Percentiles rank a stretch among this genome's conserved stretches.
Conservation (phyloP, 2,329 filamentous ascomycete genomes). For the Ophiocordyceps camponoti-floridani region DNA sequence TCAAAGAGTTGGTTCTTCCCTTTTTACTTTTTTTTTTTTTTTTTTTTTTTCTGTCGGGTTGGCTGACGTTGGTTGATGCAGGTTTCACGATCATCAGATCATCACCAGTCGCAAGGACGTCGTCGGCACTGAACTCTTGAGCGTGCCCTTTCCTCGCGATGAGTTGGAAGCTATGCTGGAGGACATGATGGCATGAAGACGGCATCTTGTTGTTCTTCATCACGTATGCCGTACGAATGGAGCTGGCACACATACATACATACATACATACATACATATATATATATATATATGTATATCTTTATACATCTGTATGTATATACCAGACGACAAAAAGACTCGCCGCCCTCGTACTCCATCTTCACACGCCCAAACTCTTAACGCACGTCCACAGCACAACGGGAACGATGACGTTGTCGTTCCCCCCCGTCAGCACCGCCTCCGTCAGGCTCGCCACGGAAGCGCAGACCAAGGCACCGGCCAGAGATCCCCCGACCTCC, state of each 20-base stretch:
- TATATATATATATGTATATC: no score
- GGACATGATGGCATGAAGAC: conserved; percentile 31
- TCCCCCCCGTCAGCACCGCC: conserved; percentile 86
- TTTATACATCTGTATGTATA: no score
- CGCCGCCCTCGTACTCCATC: not conserved
- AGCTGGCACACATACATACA: no score
- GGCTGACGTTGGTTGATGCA: conserved; percentile 17
- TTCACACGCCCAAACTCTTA: conserved; percentile 48
- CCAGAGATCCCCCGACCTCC: conserved; percentile 16
- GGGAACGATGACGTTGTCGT: conserved; percentile 95
- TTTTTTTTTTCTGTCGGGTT: not conserved
- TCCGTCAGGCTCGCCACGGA: conserved; percentile 77
- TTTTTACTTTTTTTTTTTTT: not conserved
- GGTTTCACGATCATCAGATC: conserved; percentile 95
- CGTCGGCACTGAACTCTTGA: conserved; percentile 68
- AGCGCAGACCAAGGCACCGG: conserved; percentile 46
- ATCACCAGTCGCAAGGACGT: conserved; percentile 76
- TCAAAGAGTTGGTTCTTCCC: conserved; percentile 53
- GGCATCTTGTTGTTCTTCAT: not conserved
- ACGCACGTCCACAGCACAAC: conserved; percentile 86
- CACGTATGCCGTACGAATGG: not conserved
- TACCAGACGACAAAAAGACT: not conserved
- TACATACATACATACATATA: no score
- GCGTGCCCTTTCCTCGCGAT: conserved; percentile 70
- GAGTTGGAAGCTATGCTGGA: conserved; percentile 82